These are phyloP conservation scores for Fusarium sp. DNA, from an alignment of 2,329 filamentous ascomycete genomes.

Conservation along the genomic window DNA sequence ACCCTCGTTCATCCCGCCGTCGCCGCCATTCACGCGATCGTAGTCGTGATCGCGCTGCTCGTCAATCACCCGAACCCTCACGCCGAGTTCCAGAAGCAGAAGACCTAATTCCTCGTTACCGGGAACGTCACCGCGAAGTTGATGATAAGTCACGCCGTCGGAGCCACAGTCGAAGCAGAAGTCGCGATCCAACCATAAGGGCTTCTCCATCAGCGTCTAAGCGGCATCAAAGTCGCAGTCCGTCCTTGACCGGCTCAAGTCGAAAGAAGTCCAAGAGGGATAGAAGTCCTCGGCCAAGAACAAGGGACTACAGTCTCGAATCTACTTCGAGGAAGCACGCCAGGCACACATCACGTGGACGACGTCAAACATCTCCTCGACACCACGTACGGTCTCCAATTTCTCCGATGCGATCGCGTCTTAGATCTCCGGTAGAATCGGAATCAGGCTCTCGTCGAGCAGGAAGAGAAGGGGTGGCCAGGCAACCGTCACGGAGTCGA, in stretches of 20 bases:
- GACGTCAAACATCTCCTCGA: constrained; percentile 48
- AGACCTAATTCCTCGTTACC: constrained; percentile 55
- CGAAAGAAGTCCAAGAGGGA: constrained; percentile 56
- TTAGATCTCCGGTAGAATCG: constrained; percentile 45
- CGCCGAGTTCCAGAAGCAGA: constrained; percentile 49
- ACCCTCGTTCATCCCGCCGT: constrained; percentile 50
- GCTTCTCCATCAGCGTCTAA: constrained; percentile 56
- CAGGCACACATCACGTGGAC: constrained; percentile 51
- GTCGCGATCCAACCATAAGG: constrained; percentile 43
- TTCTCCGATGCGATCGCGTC: constrained; percentile 46
- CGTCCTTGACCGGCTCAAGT: constrained; percentile 52
- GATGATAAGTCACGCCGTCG: constrained; percentile 50
- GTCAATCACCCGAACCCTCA: constrained; percentile 44
- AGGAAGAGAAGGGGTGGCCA: constrained; percentile 43
- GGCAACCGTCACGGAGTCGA: constrained; percentile 43
- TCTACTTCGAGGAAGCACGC: constrained; percentile 48
- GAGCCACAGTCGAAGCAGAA: constrained; percentile 51
- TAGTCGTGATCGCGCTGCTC: constrained; percentile 50
- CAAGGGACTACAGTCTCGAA: constrained; percentile 56
- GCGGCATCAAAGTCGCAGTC: constrained; percentile 57
- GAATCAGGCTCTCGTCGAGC: constrained; percentile 43
- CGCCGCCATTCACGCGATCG: constrained; percentile 55
- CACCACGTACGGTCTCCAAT: constrained; percentile 46
- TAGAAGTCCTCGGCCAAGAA: constrained; percentile 53
- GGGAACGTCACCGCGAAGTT: constrained; percentile 48